These are phyloP conservation scores for Fusarium luffae DNA, from an alignment of 2,329 filamentous ascomycete genomes.

Conservation along the genomic window DNA sequence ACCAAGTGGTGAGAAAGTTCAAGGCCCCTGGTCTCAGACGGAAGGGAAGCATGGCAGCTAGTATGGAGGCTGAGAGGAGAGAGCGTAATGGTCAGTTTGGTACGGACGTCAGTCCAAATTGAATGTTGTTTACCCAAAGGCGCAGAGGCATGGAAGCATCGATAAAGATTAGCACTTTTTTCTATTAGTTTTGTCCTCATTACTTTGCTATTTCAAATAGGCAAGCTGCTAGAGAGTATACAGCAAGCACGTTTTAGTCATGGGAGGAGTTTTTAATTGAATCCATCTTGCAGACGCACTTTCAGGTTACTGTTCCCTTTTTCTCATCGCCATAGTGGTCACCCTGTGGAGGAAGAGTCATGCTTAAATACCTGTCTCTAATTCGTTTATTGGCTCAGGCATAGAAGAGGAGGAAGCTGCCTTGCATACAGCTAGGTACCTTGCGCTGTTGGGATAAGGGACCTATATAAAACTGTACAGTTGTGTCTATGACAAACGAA, in stretches of 20 bases:
- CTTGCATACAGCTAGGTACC: background rate
- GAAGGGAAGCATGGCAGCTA: slow-evolving; percentile 55
- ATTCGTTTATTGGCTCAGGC: background rate
- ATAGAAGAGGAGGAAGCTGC: background rate
- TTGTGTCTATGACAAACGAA: background rate
- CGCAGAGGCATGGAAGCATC: slow-evolving; percentile 1
- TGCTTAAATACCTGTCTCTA: background rate
- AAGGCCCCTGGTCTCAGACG: slow-evolving; percentile 64
- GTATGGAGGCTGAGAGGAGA: slow-evolving; percentile 39
- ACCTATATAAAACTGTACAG: background rate
- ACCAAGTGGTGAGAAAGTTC: slow-evolving; percentile 78
- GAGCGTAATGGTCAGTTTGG: slow-evolving; percentile 27
- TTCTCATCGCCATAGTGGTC: background rate
- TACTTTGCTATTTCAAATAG: background rate
- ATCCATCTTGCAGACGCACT: background rate
- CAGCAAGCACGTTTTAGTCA: background rate
- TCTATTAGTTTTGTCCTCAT: background rate
- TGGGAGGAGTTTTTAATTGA: background rate
- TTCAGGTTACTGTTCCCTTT: background rate
- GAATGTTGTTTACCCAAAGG: slow-evolving; percentile 8
- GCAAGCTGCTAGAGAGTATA: background rate
- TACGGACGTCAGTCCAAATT: slow-evolving; percentile 21
- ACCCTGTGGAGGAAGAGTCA: background rate
- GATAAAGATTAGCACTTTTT: slow-evolving; percentile 6
- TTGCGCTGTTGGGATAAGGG: background rate